These are phyloP conservation scores for Chaetomiaceae sp. DNA, from an alignment of 2,329 filamentous ascomycete genomes.

Conservation along the genomic window DNA sequence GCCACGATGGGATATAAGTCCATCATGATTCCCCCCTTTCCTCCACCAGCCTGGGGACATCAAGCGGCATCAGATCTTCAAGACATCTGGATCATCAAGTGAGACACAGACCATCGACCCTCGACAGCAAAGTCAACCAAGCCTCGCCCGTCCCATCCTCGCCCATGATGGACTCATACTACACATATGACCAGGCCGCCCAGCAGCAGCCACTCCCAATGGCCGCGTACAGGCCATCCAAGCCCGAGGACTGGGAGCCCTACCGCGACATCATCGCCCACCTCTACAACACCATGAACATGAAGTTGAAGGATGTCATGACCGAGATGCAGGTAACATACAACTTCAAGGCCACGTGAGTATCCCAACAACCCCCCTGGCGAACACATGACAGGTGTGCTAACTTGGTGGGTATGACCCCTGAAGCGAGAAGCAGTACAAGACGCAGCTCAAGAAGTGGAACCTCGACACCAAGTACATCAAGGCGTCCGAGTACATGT, in stretches of 20 bases:
- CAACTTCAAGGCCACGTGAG: conserved; percentile 32
- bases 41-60: not conserved
- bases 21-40: conserved; percentile 1
- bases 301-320: conserved; percentile 36
- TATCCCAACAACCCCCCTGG: not conserved
- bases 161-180: conserved; percentile 18
- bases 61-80: not conserved
- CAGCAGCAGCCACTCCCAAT: conserved; percentile 7
- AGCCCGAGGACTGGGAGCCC: conserved; percentile 33
- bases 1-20: conserved; percentile 13
- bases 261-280: conserved; percentile 29
- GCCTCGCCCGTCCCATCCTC: not conserved
- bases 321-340: conserved; percentile 32
- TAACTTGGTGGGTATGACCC: not conserved
- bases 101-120: not conserved
- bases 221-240: conserved; percentile 25
- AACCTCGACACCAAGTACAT: conserved; percentile 34
- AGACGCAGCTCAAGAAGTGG: conserved; percentile 34
- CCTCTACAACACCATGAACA: conserved; percentile 31
- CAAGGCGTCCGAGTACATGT: conserved; percentile 32
- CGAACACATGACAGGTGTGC: not conserved
- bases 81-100: not conserved
- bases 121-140: not conserved
- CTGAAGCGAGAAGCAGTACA: conserved; percentile 32
- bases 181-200: conserved; percentile 13